Evolutionary conservation across 306 rosid genomes (phyloP).

Genomic region (Malus domestica): ASM211411v1 NC_041805.1:9037501-9038000

Average conservation of each 20-base stretch:
- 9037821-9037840: neutral
- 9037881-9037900: neutral
- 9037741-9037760: neutral
- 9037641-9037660: constrained; percentile 48
- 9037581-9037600: constrained; percentile 37
- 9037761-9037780: neutral
- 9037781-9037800: neutral
- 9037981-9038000: neutral
- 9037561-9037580: constrained; percentile 42
- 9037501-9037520: neutral
- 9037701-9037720: neutral
- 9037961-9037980: neutral
- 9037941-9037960: neutral
- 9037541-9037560: constrained; percentile 50
- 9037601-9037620: constrained; percentile 37
- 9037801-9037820: neutral
- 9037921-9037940: neutral
- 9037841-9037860: neutral
- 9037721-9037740: neutral
- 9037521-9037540: neutral
- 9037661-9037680: constrained; percentile 13
- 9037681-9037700: neutral
- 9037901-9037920: neutral
- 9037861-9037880: neutral
- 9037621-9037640: constrained; percentile 32